Evolutionary conservation across 495 filamentous ascomycete genomes (phyloP).

Genomic region (Penicillium crystallinum): DNA sequence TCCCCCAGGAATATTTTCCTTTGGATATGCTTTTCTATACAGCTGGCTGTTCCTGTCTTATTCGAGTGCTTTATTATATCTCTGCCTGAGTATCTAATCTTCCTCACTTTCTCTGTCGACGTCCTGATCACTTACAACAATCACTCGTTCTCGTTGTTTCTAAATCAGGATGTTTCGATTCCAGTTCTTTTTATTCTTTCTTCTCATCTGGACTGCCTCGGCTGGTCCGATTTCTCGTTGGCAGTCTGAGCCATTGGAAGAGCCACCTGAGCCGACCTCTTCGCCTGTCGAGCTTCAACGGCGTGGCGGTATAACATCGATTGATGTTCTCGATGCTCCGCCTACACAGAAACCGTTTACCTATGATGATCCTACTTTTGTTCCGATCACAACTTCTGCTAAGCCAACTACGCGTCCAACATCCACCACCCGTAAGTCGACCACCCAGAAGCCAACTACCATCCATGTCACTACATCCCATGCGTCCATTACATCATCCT

Average conservation of each 20-base stretch:
- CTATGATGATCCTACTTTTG: not conserved
- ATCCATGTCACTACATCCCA: not conserved
- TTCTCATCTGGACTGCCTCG: slow-evolving; percentile 23
- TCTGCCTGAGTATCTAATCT: not conserved
- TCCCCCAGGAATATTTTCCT: not conserved
- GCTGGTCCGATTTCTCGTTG: slow-evolving; percentile 35
- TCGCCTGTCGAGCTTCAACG: not conserved
- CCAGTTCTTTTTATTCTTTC: slow-evolving; percentile 11
- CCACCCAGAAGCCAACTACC: not conserved
- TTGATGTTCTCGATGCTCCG: not conserved
- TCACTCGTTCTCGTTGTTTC: not conserved
- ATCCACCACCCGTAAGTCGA: not conserved
- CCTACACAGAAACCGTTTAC: not conserved
- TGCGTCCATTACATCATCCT: too few species aligned
- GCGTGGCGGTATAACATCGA: not conserved
- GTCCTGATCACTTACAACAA: not conserved
- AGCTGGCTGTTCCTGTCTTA: not conserved
- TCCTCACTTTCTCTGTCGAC: not conserved
- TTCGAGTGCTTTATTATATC: slow-evolving; percentile 3
- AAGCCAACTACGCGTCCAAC: not conserved
- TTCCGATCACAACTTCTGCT: not conserved
- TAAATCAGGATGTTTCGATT: slow-evolving; percentile 23
- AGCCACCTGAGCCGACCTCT: not conserved
- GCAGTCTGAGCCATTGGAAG: not conserved
- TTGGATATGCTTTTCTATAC: slow-evolving; percentile 1